Percentiles rank a stretch among this genome's conserved stretches.
These are phyloP conservation scores for Blastosporella zonata DNA, from an alignment of 1,284 basidiomycete genomes.

Conservation along the genomic window DNA sequence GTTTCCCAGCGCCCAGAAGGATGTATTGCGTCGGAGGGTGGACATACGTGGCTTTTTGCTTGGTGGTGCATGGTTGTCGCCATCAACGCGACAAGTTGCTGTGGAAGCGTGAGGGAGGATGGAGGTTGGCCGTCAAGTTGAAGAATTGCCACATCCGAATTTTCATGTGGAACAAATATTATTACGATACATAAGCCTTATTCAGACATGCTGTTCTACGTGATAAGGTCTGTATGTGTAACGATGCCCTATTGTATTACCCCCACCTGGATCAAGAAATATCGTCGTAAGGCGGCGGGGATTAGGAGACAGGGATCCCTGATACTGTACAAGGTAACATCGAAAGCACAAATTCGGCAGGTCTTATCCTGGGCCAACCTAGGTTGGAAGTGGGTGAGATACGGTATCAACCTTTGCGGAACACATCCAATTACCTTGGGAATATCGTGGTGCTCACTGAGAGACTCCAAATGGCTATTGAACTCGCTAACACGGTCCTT, in stretches of 20 bases:
- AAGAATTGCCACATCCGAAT: constrained; percentile 30
- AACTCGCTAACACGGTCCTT: constrained; percentile 95
- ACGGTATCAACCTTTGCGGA: constrained; percentile 10
- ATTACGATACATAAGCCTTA: constrained; percentile 36
- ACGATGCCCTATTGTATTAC: constrained; percentile 1
- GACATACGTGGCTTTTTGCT: constrained; percentile 69
- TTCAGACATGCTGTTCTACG: constrained; percentile 20
- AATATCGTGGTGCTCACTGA: constrained; percentile 93
- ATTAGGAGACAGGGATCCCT: constrained; percentile 1
- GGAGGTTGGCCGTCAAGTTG: constrained; percentile 22
- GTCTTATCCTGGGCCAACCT: constrained; percentile 79
- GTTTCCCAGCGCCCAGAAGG: constrained; percentile 81
- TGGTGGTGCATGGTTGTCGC: constrained; percentile 42
- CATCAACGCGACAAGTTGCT: constrained; percentile 27
- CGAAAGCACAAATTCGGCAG: constrained; percentile 6
- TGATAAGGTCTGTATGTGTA: constrained; percentile 7
- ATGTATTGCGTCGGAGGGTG: constrained; percentile 67
- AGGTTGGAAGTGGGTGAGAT: constrained; percentile 25
- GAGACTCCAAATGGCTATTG: constrained; percentile 83
- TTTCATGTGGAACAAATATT: constrained; percentile 42
- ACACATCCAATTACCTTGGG: constrained; percentile 64
- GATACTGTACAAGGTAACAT: neutral
- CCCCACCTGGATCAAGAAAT: constrained; percentile 4
- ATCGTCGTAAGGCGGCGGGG: constrained; percentile 1
- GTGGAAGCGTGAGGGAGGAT: constrained; percentile 23